phyloP scores from a whole-genome alignment of 176 grass and related monocot genomes.

The Avena insularis region DNA sequence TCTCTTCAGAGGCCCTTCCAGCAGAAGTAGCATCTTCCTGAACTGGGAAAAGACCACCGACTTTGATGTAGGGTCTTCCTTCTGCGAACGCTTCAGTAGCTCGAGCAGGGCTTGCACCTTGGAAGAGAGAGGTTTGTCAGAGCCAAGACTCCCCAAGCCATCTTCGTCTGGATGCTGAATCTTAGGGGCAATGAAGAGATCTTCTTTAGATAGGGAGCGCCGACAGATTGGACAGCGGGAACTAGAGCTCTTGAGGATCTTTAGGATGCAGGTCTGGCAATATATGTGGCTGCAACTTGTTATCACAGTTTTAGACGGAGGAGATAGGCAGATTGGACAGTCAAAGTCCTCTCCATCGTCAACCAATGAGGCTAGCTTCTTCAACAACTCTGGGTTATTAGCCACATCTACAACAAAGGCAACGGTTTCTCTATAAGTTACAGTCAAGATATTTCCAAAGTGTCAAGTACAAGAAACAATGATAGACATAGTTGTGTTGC shows the following conservation, averaged over 20 bases:
- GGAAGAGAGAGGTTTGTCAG: conserved; percentile 66
- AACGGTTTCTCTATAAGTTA: conserved; percentile 38
- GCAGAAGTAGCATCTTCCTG: conserved; percentile 82
- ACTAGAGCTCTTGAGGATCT: conserved; percentile 72
- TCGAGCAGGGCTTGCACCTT: conserved; percentile 79
- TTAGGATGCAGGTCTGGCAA: conserved; percentile 84
- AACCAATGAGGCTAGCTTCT: conserved; percentile 84
- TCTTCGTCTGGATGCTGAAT: conserved; percentile 57
- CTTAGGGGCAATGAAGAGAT: conserved; percentile 81
- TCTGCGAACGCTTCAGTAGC: conserved; percentile 59
- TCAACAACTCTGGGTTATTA: conserved; percentile 75
- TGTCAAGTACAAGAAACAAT: background rate
- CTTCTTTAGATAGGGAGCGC: conserved; percentile 70
- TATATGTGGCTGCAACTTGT: conserved; percentile 93
- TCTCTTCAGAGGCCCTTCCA: conserved; percentile 70
- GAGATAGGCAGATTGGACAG: conserved; percentile 91
- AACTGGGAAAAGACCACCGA: conserved; percentile 96
- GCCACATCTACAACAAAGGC: conserved; percentile 70
- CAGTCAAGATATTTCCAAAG: background rate
- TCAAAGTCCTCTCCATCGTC: conserved; percentile 96
- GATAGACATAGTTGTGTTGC: conserved; percentile 4
- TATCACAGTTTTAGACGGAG: conserved; percentile 79
- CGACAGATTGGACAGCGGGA: conserved; percentile 89
- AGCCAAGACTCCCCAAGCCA: conserved; percentile 29
- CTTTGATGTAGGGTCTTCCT: conserved; percentile 63